phyloP scores from a whole-genome alignment of 495 filamentous ascomycete genomes.

The Xylaria palmicola region DNA sequence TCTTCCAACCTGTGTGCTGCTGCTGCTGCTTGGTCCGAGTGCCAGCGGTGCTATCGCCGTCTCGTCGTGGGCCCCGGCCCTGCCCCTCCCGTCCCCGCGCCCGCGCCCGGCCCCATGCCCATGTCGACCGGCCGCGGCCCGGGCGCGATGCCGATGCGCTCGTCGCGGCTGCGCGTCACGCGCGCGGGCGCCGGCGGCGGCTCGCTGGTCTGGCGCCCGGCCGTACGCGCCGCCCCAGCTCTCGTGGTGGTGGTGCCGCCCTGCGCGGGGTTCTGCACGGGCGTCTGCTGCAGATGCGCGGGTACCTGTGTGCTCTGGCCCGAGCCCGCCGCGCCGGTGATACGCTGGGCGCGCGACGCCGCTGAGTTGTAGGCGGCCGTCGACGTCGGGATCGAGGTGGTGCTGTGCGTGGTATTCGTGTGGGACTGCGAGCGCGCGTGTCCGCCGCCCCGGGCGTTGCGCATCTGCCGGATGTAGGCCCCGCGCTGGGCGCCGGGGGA shows the following conservation, averaged over 20 bases:
- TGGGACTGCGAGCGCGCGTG: constrained; percentile 15
- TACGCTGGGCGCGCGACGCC: constrained; percentile 17
- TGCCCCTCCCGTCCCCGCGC: constrained; percentile 12
- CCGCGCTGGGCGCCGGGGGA: constrained; percentile 11
- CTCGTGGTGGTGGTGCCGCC: constrained; percentile 9
- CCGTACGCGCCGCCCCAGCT: constrained; percentile 9
- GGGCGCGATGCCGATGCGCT: constrained; percentile 34
- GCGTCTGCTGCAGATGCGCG: constrained; percentile 16
- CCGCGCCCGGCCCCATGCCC: no score
- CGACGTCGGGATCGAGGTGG: constrained; percentile 9
- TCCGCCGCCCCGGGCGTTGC: constrained; percentile 15
- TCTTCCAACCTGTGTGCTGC: not conserved
- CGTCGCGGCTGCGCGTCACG: constrained; percentile 35
- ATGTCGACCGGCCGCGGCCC: constrained; percentile 9
- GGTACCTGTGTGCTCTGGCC: not conserved
- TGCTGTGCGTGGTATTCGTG: not conserved
- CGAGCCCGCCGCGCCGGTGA: constrained; percentile 8
- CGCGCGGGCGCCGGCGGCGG: constrained; percentile 27
- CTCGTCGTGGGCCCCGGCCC: constrained; percentile 18
- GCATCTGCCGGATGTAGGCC: constrained; percentile 10
- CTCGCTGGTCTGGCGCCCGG: constrained; percentile 22
- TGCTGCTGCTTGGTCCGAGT: constrained; percentile 1
- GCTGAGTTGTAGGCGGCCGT: constrained; percentile 5
- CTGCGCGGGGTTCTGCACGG: constrained; percentile 1
- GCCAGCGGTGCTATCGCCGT: constrained; percentile 23